Percentiles rank a stretch among this genome's conserved stretches.
phyloP scores from a whole-genome alignment of 805 yeast species.

The Candida endomychidarum region DNA sequence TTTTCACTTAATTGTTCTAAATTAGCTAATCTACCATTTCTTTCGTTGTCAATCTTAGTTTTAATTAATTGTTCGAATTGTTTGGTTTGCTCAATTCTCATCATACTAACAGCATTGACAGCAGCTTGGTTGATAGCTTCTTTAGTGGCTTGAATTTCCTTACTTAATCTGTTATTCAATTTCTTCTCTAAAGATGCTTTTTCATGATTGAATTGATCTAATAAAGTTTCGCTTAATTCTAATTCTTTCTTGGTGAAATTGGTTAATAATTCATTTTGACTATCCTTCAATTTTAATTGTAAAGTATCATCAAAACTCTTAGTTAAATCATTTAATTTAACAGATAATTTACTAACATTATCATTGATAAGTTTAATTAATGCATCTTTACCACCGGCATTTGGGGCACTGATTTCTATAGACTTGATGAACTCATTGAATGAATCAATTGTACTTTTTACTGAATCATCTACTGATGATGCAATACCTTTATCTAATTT shows the following conservation, averaged over 20 bases:
- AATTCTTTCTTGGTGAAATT: conserved; percentile 49
- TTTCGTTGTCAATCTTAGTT: conserved; percentile 40
- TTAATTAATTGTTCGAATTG: conserved; percentile 37
- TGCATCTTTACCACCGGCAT: conserved; percentile 25
- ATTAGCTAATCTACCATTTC: conserved; percentile 74
- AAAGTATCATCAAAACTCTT: conserved; percentile 37
- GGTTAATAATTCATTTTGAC: conserved; percentile 41
- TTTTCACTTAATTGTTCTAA: conserved; percentile 59
- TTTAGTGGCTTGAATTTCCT: conserved; percentile 69
- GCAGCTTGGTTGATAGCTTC: conserved; percentile 68
- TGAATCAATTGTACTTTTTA: conserved; percentile 34
- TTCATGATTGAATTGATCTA: conserved; percentile 60
- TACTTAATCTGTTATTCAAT: conserved; percentile 54
- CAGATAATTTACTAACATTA: conserved; percentile 30
- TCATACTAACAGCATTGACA: conserved; percentile 66
- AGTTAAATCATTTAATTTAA: conserved; percentile 33
- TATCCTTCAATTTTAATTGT: conserved; percentile 31
- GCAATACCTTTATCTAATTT: conserved; percentile 23
- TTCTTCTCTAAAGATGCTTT: conserved; percentile 59
- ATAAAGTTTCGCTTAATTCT: conserved; percentile 57
- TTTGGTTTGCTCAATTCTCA: conserved; percentile 66
- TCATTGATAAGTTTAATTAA: conserved; percentile 33
- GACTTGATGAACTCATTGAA: conserved; percentile 39
- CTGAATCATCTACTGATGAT: conserved; percentile 32
- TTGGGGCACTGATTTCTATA: conserved; percentile 27